phyloP scores from a whole-genome alignment of 2,329 filamentous ascomycete species.

The Lomentospora prolificans region DNA sequence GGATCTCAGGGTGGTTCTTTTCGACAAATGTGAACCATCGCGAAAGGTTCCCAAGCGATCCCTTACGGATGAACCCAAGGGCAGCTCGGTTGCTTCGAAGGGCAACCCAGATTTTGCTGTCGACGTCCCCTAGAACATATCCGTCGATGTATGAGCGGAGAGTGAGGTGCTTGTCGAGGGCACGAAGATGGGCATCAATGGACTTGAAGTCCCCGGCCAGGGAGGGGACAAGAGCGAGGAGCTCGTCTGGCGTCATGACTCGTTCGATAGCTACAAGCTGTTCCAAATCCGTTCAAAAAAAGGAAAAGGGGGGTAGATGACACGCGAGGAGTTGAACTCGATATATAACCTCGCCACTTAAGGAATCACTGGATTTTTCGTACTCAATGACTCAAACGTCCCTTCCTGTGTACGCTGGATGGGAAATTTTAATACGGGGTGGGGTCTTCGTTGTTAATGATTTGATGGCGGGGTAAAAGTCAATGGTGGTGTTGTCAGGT shows the following conservation, averaged over 20 bases:
- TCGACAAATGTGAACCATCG: slow-evolving; percentile 87
- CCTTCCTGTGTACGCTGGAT: not conserved
- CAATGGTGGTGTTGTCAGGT: not conserved
- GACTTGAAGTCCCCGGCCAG: slow-evolving; percentile 67
- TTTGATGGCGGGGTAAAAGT: slow-evolving; percentile 8
- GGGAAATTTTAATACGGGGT: not conserved
- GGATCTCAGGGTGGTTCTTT: slow-evolving; percentile 67
- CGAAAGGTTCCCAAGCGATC: slow-evolving; percentile 62
- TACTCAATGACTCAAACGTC: not conserved
- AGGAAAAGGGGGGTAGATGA: not conserved
- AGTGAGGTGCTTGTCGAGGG: slow-evolving; percentile 78
- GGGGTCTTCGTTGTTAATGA: not conserved
- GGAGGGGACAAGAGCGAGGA: slow-evolving; percentile 39
- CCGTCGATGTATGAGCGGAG: slow-evolving; percentile 80
- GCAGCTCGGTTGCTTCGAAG: slow-evolving; percentile 80
- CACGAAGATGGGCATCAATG: slow-evolving; percentile 62
- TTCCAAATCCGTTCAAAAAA: not conserved
- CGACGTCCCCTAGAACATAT: slow-evolving; percentile 65
- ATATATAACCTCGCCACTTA: not conserved
- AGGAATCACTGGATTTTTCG: not conserved
- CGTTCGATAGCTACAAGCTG: not conserved
- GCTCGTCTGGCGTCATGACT: slow-evolving; percentile 45
- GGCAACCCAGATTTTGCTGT: slow-evolving; percentile 74
- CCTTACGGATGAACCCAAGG: slow-evolving; percentile 70
- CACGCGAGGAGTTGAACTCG: not conserved